Evolutionary conservation across 1,284 basidiomycete species (phyloP), one percentile per base, ranked within the genome.

Genomic region (Ceraceosorus guamensis): DNA sequence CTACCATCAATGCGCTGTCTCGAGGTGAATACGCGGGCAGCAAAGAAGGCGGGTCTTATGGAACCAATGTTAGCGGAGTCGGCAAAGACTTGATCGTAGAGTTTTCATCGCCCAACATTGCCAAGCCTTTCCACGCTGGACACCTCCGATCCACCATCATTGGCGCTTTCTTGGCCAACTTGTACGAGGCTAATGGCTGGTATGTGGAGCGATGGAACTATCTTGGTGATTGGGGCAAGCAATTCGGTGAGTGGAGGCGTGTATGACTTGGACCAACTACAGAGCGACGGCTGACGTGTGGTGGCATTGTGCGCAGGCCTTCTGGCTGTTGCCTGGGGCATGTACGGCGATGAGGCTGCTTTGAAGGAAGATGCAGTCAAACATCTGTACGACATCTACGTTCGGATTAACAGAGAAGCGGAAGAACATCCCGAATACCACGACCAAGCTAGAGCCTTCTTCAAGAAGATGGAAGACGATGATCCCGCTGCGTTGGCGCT

Each of bases 41-140:
- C 6, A 50, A 59, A 43, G 55, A 61, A 18, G 45, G 51, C 34
- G 37, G 24, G 32, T 30, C 50, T 2, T 76, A 76, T 61, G 73
- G 73, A 24, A 65, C 73, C 45, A 76, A 76, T 65, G 53, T 53
- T 4, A 60, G 65, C 34, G 73, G 72, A 30, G 58, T 62, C 46
- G 72, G 72, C 52, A 73, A 76, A 56, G 57, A 58, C 47, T 56
- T 67, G 49, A 63, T 76, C 67, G 87, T 83, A 63, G 82, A 98
- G 77, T 98, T 92, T 78, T 95, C 91, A 0, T 90, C 88, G 4
- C 92, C 93, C 16, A 98, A 99, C 77, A 97, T 98, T 73, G 93
- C 95, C 41, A 99, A 99, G 77, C 88, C 88, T 5, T 98, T 98
- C 84, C 93, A 98, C 73, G 92, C 96, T 56, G 95, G 95, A 14